Evolutionary conservation across 2,329 filamentous ascomycete genomes (phyloP).

Genomic region (Fusarium mexicanum): DNA sequence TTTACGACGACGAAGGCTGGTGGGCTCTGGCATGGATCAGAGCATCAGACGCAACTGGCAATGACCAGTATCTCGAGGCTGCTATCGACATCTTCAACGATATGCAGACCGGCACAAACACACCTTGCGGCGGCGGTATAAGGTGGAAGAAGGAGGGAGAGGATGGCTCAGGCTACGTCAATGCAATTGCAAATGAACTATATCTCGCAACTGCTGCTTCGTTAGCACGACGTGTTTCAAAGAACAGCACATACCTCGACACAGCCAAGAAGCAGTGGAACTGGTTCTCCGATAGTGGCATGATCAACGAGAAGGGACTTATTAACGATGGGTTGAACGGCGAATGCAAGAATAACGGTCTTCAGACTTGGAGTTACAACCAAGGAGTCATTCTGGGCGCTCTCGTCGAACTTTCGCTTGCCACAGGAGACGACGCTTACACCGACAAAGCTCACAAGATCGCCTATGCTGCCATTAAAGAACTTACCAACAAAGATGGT

Average conservation of each 20-base stretch:
- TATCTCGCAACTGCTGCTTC: slow-evolving; percentile 63
- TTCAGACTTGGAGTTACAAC: slow-evolving; percentile 65
- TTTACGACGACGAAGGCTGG: slow-evolving; percentile 71
- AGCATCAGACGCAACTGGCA: slow-evolving; percentile 63
- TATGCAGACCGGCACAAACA: slow-evolving; percentile 59
- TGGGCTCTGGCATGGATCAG: slow-evolving; percentile 69
- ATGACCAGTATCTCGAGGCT: slow-evolving; percentile 62
- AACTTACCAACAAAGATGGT: slow-evolving; percentile 55
- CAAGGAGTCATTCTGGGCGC: slow-evolving; percentile 67
- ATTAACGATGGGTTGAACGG: slow-evolving; percentile 64
- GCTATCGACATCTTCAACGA: slow-evolving; percentile 66
- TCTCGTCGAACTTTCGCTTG: slow-evolving; percentile 60
- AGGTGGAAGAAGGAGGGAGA: slow-evolving; percentile 64
- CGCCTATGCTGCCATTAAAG: slow-evolving; percentile 61
- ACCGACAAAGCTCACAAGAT: slow-evolving; percentile 57
- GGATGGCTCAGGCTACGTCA: slow-evolving; percentile 52
- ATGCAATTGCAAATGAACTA: slow-evolving; percentile 67
- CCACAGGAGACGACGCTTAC: slow-evolving; percentile 54
- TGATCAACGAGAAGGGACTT: slow-evolving; percentile 61
- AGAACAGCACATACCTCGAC: slow-evolving; percentile 54
- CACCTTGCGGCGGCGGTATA: slow-evolving; percentile 63
- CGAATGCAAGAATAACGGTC: slow-evolving; percentile 62
- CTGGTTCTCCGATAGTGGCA: slow-evolving; percentile 61
- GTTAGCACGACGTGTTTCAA: slow-evolving; percentile 59
- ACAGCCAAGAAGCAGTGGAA: slow-evolving; percentile 62